Evolutionary conservation across 2,329 filamentous ascomycete species (phyloP), one percentile per base, ranked within the genome.

Genomic region (Aspergillus jensenii): DNA sequence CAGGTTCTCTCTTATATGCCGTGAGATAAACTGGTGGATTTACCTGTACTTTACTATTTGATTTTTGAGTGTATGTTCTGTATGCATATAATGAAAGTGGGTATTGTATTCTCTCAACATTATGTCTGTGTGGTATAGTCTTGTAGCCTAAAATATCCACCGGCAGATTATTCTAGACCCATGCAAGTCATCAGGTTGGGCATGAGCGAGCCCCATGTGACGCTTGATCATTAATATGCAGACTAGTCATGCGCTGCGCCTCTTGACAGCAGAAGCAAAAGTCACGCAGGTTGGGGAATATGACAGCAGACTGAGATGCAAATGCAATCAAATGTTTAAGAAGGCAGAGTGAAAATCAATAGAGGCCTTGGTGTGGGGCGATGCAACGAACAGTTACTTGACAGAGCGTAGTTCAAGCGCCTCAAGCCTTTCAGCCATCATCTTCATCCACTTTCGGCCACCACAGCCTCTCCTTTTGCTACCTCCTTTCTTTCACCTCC

Each of bases 51-150:
- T 67, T 71, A 71, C 62, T 66, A 61, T 59, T 45, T 53, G 61
- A 60, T 63, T 59, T 63, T 61, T 67, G 58, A 45, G 59, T 60
- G 65, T 57, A 59, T 67, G 41, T 49, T 62, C 52, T 72, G 69
- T 71, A 71, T 71, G 67, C 68, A 71, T 72, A 72, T 68, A 69
- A 72, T 71, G 67, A 65, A 66, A 61, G 58, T 49, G 60, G 11
- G 46, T 54, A 57, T 59, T 51, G 51, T 54, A 58, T 48, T 35
- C 27, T 48, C 4, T 33, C 45, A 17, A 48, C 4, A 35, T 8
- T 9, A 4, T 15, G 35, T 8, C 17, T 17, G 19, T 19, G n/a
- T 11, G 2, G 3, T 17, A 8, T n/a, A 35, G 15, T 1, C 3
- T 31, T 31, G 27, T 9, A 31, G 27, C 27, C 15, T 31, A n/a